These are phyloP conservation scores for Coemansia sp. DNA, from an alignment of 192 early-diverging fungal genomes.

Conservation along the genomic window DNA sequence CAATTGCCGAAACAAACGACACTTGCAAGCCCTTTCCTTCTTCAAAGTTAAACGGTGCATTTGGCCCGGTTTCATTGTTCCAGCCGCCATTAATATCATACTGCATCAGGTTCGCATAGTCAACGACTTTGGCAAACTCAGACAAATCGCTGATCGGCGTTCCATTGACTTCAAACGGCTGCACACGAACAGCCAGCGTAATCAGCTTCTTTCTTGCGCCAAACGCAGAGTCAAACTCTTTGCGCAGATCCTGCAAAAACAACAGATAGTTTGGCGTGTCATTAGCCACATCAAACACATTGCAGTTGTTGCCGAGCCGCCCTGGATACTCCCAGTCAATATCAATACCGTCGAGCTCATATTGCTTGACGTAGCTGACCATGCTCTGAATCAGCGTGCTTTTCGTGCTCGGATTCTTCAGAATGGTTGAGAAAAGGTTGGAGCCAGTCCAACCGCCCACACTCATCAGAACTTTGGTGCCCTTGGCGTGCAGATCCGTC, in stretches of 20 bases:
- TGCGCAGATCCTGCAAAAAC: slow-evolving; percentile 61
- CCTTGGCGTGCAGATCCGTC: slow-evolving; percentile 50
- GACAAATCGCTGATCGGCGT: slow-evolving; percentile 55
- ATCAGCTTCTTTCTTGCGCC: slow-evolving; percentile 56
- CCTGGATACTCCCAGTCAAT: slow-evolving; percentile 77
- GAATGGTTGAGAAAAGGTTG: slow-evolving; percentile 61
- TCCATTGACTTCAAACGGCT: slow-evolving; percentile 57
- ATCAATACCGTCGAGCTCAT: slow-evolving; percentile 63
- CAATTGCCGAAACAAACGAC: slow-evolving; percentile 55
- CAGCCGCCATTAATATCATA: slow-evolving; percentile 65
- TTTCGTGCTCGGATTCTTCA: slow-evolving; percentile 46
- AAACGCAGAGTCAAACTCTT: slow-evolving; percentile 17
- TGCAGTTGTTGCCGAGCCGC: slow-evolving; percentile 44
- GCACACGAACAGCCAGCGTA: slow-evolving; percentile 63
- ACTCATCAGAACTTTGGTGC: slow-evolving; percentile 64
- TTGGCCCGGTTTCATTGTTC: slow-evolving; percentile 59
- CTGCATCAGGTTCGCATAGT: slow-evolving; percentile 69
- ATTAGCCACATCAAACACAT: slow-evolving; percentile 52
- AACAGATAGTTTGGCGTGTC: slow-evolving; percentile 66
- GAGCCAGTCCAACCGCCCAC: slow-evolving; percentile 77
- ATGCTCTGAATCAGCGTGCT: slow-evolving; percentile 63
- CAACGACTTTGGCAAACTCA: slow-evolving; percentile 62
- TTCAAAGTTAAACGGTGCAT: slow-evolving; percentile 58
- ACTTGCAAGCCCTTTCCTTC: slow-evolving; percentile 29
- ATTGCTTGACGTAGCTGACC: slow-evolving; percentile 56